Evolutionary conservation across 78 protist genomes (phyloP).

Genomic region (Dictyostelium intermedium): DNA sequence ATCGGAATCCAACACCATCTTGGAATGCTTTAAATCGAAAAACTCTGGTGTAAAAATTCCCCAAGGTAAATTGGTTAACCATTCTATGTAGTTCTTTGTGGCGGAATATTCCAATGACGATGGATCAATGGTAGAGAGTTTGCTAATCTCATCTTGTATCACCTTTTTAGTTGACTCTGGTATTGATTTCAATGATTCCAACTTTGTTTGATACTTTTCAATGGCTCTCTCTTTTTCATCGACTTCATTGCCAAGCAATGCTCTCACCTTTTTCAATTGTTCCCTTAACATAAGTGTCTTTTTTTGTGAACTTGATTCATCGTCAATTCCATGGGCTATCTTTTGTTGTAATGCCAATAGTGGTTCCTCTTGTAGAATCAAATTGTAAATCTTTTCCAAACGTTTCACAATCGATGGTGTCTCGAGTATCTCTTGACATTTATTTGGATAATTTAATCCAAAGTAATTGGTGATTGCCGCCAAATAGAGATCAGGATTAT

Average conservation of each 20-base stretch:
- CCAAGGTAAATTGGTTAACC: slow-evolving; percentile 95
- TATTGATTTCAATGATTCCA: not conserved
- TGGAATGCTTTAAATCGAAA: slow-evolving; percentile 53
- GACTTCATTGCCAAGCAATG: slow-evolving; percentile 87
- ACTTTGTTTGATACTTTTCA: slow-evolving; percentile 80
- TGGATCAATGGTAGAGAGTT: slow-evolving; percentile 61
- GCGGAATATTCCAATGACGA: slow-evolving; percentile 83
- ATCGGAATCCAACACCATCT: slow-evolving; percentile 84
- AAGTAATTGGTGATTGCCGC: not conserved
- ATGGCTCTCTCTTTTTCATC: slow-evolving; percentile 88
- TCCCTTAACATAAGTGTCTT: slow-evolving; percentile 79
- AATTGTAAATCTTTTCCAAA: not conserved
- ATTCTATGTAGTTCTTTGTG: slow-evolving; percentile 95
- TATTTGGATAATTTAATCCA: slow-evolving; percentile 43
- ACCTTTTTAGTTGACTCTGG: slow-evolving; percentile 58
- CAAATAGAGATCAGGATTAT: slow-evolving; percentile 15
- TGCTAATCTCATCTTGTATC: slow-evolving; percentile 73
- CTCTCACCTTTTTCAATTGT: slow-evolving; percentile 87
- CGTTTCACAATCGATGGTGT: slow-evolving; percentile 17
- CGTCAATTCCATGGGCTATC: slow-evolving; percentile 10
- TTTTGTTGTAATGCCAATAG: slow-evolving; percentile 11
- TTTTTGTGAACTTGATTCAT: slow-evolving; percentile 65
- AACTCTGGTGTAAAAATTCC: slow-evolving; percentile 67
- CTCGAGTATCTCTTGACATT: slow-evolving; percentile 55
- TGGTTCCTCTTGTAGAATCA: slow-evolving; percentile 22